Conservation (phyloP, 495 filamentous ascomycete species). For the Neurospora sp. region DNA sequence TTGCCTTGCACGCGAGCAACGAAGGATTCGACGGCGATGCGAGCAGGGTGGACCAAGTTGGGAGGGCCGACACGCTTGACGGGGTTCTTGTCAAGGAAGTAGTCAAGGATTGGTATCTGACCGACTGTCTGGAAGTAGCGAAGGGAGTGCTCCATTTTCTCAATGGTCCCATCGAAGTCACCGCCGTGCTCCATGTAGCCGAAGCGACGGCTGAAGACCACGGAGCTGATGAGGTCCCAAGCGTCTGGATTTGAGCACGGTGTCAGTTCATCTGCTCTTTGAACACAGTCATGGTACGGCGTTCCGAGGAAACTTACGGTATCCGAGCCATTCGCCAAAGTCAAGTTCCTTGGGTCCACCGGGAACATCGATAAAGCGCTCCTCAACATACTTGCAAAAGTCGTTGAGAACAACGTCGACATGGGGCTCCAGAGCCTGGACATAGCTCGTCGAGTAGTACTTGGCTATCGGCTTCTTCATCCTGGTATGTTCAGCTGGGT, state of each 20-base stretch:
- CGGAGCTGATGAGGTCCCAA: constrained; percentile 24
- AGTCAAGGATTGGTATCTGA: constrained; percentile 39
- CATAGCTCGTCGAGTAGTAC: constrained; percentile 22
- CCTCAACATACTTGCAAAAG: constrained; percentile 23
- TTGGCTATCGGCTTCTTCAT: constrained; percentile 29
- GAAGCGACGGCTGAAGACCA: constrained; percentile 26
- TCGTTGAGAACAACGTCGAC: constrained; percentile 23
- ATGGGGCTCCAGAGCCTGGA: constrained; percentile 24
- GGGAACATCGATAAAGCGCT: constrained; percentile 17
- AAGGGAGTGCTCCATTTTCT: constrained; percentile 30
- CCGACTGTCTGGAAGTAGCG: constrained; percentile 31
- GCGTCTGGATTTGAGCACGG: constrained; percentile 15
- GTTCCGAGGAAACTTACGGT: constrained; percentile 6
- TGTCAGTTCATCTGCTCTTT: neutral
- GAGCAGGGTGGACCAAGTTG: constrained; percentile 7
- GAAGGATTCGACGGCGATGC: constrained; percentile 6
- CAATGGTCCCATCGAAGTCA: constrained; percentile 28
- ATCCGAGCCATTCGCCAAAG: constrained; percentile 25
- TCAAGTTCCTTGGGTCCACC: constrained; percentile 12
- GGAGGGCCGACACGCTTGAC: constrained; percentile 24
- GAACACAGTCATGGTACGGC: neutral
- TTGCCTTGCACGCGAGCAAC: constrained; percentile 6
- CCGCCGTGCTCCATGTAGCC: constrained; percentile 29
- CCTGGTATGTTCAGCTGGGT: constrained; percentile 19
- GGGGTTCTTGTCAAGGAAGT: constrained; percentile 38